Base-by-base conservation (phyloP, 176 grass and related monocot species). In the Oryza coarctata region DNA sequence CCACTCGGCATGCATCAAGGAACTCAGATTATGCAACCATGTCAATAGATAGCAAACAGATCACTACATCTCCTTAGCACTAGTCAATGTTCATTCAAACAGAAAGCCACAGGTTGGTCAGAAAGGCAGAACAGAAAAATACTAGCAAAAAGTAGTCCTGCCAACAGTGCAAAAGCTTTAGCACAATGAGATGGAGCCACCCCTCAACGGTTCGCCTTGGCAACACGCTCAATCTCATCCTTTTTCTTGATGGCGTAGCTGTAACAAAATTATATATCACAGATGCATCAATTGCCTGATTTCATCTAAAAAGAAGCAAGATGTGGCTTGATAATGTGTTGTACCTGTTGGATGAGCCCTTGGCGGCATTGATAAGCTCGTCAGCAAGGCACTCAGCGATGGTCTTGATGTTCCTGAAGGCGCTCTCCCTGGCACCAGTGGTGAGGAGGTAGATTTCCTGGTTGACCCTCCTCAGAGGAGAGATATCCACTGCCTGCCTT, bases 401-500 rank as follows among this genome's bases (percentile, higher is more conserved):
- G 77, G 92, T 94, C 64, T 94, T 94, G n/a, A 94, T 87, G 35
- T 94, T 94, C 85, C 92, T 87, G 62, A 94, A 94, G 23, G 92
- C 89, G 13, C 89, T 91, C 73, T 94, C 92, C 36, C 92, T 85
- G 15, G 92, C 89, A 76, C 92, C 92, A 76, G 92, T 94, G 10
- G 89, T 94, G 32, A 94, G 72, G 38, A 94, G 92, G 84, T 94
- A 94, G 28, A 94, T 94, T 15, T 89, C 92, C 87, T 91, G 89
- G 82, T 94, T 94, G 31, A 94, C 92, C 15, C 87, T 84, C 73
- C 92, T 82, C 49, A 94, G 70, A 57, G 92, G 92, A 2, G 92
- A 94, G 78, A 94, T 94, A 92, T 94, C 92, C 49, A 94, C 92
- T 29, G 92, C 92, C 71, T 94, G 92, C 76, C 92, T 91, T 61